These are phyloP conservation scores for Phtheirospermum japonicum DNA, from an alignment of 257 asterid species.

Conservation along the genomic window DNA sequence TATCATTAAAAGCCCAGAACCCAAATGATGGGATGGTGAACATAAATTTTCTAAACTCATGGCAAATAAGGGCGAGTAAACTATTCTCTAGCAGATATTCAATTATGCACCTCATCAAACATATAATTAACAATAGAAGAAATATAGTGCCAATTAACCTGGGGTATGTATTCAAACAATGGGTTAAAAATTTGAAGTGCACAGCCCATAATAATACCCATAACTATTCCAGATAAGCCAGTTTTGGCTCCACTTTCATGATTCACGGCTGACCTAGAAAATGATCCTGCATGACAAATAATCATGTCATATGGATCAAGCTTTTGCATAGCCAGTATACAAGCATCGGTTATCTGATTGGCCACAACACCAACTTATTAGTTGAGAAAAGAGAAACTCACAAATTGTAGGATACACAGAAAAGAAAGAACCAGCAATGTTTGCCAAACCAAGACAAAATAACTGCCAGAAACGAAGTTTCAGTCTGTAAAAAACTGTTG, in stretches of 20 bases:
- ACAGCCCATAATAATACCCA: slow-evolving; percentile 95
- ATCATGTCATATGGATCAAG: slow-evolving; percentile 20
- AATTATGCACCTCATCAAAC: slow-evolving; percentile 16
- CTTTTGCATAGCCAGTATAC: slow-evolving; percentile 18
- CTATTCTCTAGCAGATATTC: slow-evolving; percentile 11
- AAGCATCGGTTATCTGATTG: slow-evolving; percentile 21
- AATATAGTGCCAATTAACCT: slow-evolving; percentile 49
- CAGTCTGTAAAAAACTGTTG: slow-evolving; percentile 18
- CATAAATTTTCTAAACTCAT: slow-evolving; percentile 9
- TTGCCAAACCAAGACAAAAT: slow-evolving; percentile 98
- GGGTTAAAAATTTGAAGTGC: slow-evolving; percentile 94
- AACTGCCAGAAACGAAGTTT: slow-evolving; percentile 52
- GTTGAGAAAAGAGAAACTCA: slow-evolving; percentile 38
- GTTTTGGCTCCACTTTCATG: slow-evolving; percentile 99
- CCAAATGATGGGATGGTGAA: slow-evolving; percentile 7
- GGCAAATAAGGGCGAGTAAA: slow-evolving; percentile 22
- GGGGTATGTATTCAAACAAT: slow-evolving; percentile 88
- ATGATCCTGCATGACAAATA: slow-evolving; percentile 63
- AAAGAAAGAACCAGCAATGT: slow-evolving; percentile 91
- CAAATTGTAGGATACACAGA: slow-evolving; percentile 94
- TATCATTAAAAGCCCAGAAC: slow-evolving; percentile 17
- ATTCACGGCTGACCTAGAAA: slow-evolving; percentile 98
- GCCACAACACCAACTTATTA: slow-evolving; percentile 22
- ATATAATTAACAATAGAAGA: slow-evolving; percentile 15
- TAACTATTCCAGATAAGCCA: slow-evolving; percentile 86